These are phyloP conservation scores for Lepiota brunneoincarnata DNA, from an alignment of 768 basidiomycete genomes.

Conservation along the genomic window DNA sequence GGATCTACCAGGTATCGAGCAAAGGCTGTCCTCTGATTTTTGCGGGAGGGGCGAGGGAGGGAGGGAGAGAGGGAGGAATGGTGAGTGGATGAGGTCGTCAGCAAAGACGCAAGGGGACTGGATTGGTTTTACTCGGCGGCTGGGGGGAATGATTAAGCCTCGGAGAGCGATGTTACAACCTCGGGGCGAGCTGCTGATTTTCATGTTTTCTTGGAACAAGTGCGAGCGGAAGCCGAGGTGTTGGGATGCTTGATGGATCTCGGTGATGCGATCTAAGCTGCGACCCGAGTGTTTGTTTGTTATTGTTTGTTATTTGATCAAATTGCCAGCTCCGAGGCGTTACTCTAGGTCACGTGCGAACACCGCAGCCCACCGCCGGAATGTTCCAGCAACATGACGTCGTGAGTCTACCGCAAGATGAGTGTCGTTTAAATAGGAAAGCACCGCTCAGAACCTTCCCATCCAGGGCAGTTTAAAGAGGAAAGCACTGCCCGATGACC, in stretches of 20 bases:
- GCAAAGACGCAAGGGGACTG: background rate
- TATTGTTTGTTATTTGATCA: too few species aligned
- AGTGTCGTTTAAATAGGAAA: too few species aligned
- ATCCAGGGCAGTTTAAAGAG: too few species aligned
- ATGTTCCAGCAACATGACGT: too few species aligned
- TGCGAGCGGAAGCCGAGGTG: slow-evolving; percentile 7
- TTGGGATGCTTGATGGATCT: slow-evolving; percentile 8
- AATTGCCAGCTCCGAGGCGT: too few species aligned
- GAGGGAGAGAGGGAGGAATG: slow-evolving; percentile 2
- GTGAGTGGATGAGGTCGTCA: background rate
- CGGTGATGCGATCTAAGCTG: too few species aligned
- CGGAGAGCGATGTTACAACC: slow-evolving; percentile 10
- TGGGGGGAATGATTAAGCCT: slow-evolving; percentile 6
- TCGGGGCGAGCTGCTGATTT: slow-evolving; percentile 1
- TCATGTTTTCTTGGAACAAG: slow-evolving; percentile 13
- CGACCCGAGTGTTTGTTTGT: too few species aligned
- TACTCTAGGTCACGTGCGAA: too few species aligned
- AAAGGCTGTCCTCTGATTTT: background rate
- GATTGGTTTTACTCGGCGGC: slow-evolving; percentile 4
- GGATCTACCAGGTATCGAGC: background rate
- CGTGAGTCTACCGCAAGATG: too few species aligned
- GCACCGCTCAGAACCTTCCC: too few species aligned
- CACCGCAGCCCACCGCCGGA: too few species aligned
- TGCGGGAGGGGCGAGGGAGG: background rate
- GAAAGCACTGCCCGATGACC: too few species aligned